Evolutionary conservation across 1,284 basidiomycete genomes (phyloP).

Genomic region (Leucoagaricus sp.): DNA sequence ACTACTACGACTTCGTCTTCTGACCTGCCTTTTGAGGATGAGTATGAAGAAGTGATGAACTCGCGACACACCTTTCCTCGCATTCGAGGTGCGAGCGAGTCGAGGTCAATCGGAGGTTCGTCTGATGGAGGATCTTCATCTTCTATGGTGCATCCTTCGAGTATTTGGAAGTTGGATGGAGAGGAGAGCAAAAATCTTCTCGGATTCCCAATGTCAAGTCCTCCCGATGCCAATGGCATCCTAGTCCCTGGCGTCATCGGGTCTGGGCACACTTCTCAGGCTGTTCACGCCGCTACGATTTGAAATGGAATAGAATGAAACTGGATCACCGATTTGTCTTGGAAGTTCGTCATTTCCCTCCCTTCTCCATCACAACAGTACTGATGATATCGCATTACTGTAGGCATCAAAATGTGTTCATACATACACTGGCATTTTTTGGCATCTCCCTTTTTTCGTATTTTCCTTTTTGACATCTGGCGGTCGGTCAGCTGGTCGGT

Average conservation of each 20-base stretch:
- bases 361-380: background rate
- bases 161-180: constrained; percentile 66
- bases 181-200: constrained; percentile 52
- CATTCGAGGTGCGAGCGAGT: constrained; percentile 12
- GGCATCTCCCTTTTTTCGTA: constrained; percentile 1
- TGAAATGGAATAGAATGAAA: constrained; percentile 8
- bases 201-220: constrained; percentile 34
- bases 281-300: background rate
- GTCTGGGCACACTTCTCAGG: background rate
- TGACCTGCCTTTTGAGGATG: constrained; percentile 46
- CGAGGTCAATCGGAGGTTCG: constrained; percentile 14
- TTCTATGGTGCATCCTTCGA: constrained; percentile 28
- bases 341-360: constrained; percentile 4
- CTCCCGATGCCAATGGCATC: constrained; percentile 24
- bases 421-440: constrained; percentile 12
- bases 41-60: constrained; percentile 16
- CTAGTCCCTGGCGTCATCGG: constrained; percentile 11
- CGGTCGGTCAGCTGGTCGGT: background rate
- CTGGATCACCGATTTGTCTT: constrained; percentile 12
- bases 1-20: constrained; percentile 53
- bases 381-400: too few relatives aligned
- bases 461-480: constrained; percentile 8
- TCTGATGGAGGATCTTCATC: constrained; percentile 28
- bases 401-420: constrained; percentile 10
- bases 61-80: constrained; percentile 15